Conservation (phyloP, 768 basidiomycete species). For the Pisolithus albus region DNA sequence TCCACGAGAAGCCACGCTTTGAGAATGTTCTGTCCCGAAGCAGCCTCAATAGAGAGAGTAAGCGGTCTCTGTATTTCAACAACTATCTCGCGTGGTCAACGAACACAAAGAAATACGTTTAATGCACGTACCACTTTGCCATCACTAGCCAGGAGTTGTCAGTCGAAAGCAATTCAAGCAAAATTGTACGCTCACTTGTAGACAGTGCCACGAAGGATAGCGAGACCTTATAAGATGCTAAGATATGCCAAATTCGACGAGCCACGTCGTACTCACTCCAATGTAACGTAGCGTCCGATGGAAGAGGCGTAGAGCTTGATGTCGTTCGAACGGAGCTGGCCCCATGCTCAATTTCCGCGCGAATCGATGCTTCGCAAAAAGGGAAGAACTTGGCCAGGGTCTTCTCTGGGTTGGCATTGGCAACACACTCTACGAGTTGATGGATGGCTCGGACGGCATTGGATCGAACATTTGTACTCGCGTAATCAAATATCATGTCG, state of each 20-base stretch:
- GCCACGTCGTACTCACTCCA: constrained; percentile 59
- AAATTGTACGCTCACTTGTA: neutral
- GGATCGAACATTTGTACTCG: constrained; percentile 81
- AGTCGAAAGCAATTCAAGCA: neutral
- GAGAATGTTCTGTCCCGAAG: constrained; percentile 77
- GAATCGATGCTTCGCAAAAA: constrained; percentile 67
- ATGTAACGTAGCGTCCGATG: constrained; percentile 85
- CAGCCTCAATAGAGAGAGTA: constrained; percentile 55
- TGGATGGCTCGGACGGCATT: constrained; percentile 91
- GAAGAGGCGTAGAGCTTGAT: constrained; percentile 61
- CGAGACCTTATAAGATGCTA: constrained; percentile 47
- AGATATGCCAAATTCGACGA: neutral
- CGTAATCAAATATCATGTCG: constrained; percentile 79
- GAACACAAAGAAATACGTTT: neutral
- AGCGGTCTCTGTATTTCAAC: constrained; percentile 57
- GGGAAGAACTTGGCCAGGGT: constrained; percentile 77
- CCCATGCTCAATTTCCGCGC: constrained; percentile 82
- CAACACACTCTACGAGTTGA: constrained; percentile 78
- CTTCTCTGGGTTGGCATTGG: constrained; percentile 68
- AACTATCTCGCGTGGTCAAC: constrained; percentile 39
- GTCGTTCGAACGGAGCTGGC: constrained; percentile 84
- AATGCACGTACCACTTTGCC: constrained; percentile 1
- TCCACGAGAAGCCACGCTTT: constrained; percentile 82
- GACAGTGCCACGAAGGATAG: constrained; percentile 60
- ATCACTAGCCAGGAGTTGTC: constrained; percentile 61